Base-by-base conservation (phyloP, 768 basidiomycete genomes). In the Megacollybia marginata region DNA sequence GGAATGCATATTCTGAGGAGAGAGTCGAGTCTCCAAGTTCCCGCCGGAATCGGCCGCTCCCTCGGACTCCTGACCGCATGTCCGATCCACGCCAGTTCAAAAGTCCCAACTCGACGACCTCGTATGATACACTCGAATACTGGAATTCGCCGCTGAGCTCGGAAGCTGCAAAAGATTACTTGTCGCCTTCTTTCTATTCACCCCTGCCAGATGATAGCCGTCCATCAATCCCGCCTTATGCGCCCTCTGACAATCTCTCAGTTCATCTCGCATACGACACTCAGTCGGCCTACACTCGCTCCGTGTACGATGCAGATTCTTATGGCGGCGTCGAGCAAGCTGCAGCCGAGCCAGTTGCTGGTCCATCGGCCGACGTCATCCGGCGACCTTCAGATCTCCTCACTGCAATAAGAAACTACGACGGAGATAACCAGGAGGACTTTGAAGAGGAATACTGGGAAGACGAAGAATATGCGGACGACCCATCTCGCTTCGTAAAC, bases 401-500 rank as follows among this genome's bases (percentile, higher is more conserved):
- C n/a, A 31, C 15, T 3, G 44, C n/a, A 44, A 31, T 31, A 13
- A 23, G n/a, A 13, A 31, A 16, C 23, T 31, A 16, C 44, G 23
- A 44, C n/a, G 44, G 23, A 5, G n/a, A n/a, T 5, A 13, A 13
- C 18, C 28, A 44, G 15, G n/a, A 13, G 3, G 44, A 44, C 23
- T 23, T 19, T 19, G 68, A 73, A 5, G 74, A 73, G 5, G 76
- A 76, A 20, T 79, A 73, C 50, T 82, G 78, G 69, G 74, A 77
- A 38, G 81, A 83, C 42, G 80, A 83, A 19, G 74, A 76, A 12
- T 75, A 74, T 19, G 88, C 92, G 45, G 80, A 82, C 12, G 80
- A 85, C 49, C 81, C 80, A 46, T 78, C 74, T 51, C 78, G 83
- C 13, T 96, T 92, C 60, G 84, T 97, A 62, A 92, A 95, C 62